A percentile compares a stretch with the other conserved stretches of the same genome.
These are phyloP conservation scores for Corymbia maculata DNA, from an alignment of 345 rosid genomes.

Conservation along the genomic window DNA sequence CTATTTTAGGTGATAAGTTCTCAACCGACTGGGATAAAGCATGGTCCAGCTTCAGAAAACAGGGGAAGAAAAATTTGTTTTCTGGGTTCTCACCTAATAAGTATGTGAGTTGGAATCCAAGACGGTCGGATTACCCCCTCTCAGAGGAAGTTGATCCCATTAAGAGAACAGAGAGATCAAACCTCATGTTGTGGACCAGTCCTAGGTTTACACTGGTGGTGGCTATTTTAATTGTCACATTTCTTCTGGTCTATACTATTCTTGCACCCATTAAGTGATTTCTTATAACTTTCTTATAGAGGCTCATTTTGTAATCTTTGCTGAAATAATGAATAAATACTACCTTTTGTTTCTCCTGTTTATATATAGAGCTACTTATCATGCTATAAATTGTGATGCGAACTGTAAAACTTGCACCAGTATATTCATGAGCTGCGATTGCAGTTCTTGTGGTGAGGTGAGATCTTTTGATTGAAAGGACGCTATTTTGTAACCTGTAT, in stretches of 20 bases:
- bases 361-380: neutral
- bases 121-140: constrained; percentile 57
- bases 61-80: constrained; percentile 61
- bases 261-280: constrained; percentile 63
- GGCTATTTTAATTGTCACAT: constrained; percentile 56
- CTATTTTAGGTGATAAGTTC: constrained; percentile 46
- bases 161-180: constrained; percentile 75
- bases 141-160: constrained; percentile 97
- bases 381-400: neutral
- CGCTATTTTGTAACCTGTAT: neutral
- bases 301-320: neutral
- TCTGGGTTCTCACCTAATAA: constrained; percentile 59
- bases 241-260: constrained; percentile 77
- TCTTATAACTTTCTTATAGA: neutral
- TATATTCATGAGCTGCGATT: neutral
- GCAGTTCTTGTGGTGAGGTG: neutral
- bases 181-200: constrained; percentile 80
- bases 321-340: neutral
- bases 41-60: constrained; percentile 76
- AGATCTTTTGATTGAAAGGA: neutral
- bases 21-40: constrained; percentile 94
- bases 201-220: constrained; percentile 59
- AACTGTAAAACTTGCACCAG: neutral
- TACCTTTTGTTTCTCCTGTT: neutral
- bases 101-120: constrained; percentile 92